Evolutionary conservation across 2,329 filamentous ascomycete species (phyloP).

Genomic region (Beauveria asiatica): DNA sequence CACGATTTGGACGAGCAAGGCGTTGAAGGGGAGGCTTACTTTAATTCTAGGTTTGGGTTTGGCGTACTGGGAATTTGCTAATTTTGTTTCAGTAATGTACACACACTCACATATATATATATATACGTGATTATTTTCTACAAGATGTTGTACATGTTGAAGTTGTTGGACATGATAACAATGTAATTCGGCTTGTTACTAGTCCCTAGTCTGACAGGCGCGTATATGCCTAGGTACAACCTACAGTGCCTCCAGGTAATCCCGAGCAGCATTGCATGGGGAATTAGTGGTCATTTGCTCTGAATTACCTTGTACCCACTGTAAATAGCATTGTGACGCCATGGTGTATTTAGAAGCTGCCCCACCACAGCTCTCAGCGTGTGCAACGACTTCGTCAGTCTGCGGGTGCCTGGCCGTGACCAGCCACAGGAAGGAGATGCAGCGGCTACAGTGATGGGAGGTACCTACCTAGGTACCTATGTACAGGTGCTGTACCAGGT

Average conservation of each 20-base stretch:
- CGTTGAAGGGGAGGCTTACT: background rate
- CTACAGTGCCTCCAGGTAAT: no score
- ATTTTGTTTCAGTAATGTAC: background rate
- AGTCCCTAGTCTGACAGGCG: background rate
- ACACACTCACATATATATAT: no score
- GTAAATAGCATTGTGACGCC: background rate
- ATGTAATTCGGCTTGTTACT: background rate
- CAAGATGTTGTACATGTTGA: background rate
- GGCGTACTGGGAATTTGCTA: background rate
- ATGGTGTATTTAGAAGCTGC: background rate
- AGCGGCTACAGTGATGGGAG: no score
- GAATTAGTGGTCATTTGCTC: no score
- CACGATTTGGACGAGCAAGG: conserved; percentile 5
- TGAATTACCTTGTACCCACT: no score
- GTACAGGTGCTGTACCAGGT: no score
- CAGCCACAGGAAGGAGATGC: background rate
- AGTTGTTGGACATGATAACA: background rate
- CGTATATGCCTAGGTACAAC: no score
- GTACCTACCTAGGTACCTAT: background rate
- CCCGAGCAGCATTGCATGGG: no score
- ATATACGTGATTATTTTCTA: background rate
- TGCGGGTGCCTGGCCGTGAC: conserved; percentile 3
- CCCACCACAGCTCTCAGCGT: background rate
- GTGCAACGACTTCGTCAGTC: background rate
- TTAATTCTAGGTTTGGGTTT: background rate